Conservation (phyloP, 257 asterid species). For the Eucommia ulmoides region DNA sequence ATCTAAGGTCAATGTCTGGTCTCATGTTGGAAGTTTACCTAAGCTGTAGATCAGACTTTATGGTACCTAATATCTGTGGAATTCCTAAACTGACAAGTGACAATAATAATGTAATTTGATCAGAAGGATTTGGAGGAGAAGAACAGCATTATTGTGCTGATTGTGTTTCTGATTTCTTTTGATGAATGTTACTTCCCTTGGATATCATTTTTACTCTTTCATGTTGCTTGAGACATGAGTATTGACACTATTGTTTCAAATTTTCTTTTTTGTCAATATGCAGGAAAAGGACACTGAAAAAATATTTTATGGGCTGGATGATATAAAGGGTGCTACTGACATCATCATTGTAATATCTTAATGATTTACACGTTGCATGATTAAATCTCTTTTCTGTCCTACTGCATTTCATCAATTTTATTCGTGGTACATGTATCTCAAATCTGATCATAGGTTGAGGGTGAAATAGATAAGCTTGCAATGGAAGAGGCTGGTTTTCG, state of each 20-base stretch:
- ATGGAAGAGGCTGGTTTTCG: slow-evolving; percentile 97
- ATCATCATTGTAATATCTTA: slow-evolving; percentile 54
- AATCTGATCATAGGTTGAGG: slow-evolving; percentile 62
- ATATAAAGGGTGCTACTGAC: slow-evolving; percentile 74
- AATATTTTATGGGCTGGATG: slow-evolving; percentile 83
- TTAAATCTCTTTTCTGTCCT: slow-evolving; percentile 9
- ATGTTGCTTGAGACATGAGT: slow-evolving; percentile 9
- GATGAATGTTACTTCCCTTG: not conserved
- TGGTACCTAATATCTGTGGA: not conserved
- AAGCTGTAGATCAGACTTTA: not conserved
- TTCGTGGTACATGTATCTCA: slow-evolving; percentile 9
- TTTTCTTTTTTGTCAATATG: slow-evolving; percentile 11
- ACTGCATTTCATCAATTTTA: slow-evolving; percentile 12
- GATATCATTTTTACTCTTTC: not conserved
- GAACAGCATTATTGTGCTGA: not conserved
- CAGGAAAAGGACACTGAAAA: slow-evolving; percentile 85
- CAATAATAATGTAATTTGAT: not conserved
- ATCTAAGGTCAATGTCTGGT: not conserved
- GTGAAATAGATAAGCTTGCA: slow-evolving; percentile 98
- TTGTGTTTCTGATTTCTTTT: not conserved
- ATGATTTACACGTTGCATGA: not conserved
- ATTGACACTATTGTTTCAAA: not conserved
- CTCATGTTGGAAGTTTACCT: not conserved
- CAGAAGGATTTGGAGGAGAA: not conserved
- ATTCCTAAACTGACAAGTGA: not conserved